Percentiles rank a stretch among this genome's conserved stretches.
Conservation (phyloP, 768 basidiomycete species). For the Tricholomella constricta region DNA sequence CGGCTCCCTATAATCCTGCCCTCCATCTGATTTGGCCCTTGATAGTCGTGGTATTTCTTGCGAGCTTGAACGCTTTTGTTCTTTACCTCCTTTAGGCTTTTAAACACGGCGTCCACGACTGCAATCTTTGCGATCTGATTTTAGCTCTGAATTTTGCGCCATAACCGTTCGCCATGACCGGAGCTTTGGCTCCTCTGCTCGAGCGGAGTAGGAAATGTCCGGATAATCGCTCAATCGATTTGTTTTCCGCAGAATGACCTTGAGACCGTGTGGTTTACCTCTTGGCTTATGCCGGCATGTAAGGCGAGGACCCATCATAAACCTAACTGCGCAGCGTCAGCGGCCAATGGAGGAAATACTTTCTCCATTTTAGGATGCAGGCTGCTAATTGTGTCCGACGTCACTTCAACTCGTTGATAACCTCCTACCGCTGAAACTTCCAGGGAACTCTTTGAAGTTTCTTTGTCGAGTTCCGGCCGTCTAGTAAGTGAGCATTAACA, state of each 20-base stretch:
- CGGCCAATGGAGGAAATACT: background rate
- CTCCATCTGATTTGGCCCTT: constrained; percentile 2
- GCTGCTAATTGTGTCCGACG: background rate
- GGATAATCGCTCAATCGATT: constrained; percentile 4
- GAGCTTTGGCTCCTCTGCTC: background rate
- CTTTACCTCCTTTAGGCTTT: constrained; percentile 3
- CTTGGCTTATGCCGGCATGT: background rate
- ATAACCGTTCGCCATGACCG: background rate
- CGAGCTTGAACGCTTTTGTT: background rate
- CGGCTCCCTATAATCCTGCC: background rate
- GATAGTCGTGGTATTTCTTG: background rate
- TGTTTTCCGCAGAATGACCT: background rate
- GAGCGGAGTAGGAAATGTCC: constrained; percentile 1
- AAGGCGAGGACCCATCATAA: too few relatives aligned
- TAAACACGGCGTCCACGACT: background rate
- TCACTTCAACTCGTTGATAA: background rate
- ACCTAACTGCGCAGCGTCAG: too few relatives aligned
- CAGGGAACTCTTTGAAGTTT: background rate
- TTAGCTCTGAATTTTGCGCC: background rate
- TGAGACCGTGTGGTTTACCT: background rate
- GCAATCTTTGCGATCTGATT: background rate
- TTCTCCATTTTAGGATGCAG: background rate
- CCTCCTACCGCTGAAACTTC: background rate
- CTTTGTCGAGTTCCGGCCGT: background rate
- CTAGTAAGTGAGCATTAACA: background rate